A percentile compares a stretch with the other conserved stretches of the same genome.
These are phyloP conservation scores for Lentinula lateritia DNA, from an alignment of 768 basidiomycete genomes.

Conservation along the genomic window DNA sequence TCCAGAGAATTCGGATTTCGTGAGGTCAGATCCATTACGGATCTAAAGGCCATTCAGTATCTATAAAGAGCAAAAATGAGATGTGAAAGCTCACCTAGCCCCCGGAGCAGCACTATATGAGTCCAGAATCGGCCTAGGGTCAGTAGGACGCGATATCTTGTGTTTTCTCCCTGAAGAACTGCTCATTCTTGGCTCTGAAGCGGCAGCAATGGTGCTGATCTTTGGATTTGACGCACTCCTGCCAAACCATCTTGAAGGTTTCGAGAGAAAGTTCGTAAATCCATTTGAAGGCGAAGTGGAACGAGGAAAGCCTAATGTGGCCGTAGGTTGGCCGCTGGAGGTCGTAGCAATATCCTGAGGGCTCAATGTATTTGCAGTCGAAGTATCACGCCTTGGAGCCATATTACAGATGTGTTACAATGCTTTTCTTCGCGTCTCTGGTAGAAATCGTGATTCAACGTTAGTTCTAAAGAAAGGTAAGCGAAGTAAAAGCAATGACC, in stretches of 20 bases:
- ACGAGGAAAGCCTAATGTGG: constrained; percentile 40
- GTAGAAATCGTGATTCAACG: background rate
- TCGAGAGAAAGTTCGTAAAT: constrained; percentile 59
- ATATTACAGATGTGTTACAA: constrained; percentile 20
- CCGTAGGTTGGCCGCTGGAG: constrained; percentile 23
- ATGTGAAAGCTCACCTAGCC: constrained; percentile 41
- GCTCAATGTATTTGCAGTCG: constrained; percentile 32
- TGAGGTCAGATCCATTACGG: constrained; percentile 53
- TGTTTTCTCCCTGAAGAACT: constrained; percentile 46
- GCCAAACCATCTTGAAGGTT: constrained; percentile 69
- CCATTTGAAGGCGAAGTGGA: constrained; percentile 53
- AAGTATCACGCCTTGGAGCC: constrained; percentile 44
- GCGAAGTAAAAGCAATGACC: background rate
- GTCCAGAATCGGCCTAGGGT: constrained; percentile 73
- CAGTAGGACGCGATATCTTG: constrained; percentile 82
- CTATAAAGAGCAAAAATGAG: constrained; percentile 6
- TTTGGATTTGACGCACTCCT: constrained; percentile 53
- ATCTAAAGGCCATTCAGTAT: constrained; percentile 36
- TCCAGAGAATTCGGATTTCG: constrained; percentile 40
- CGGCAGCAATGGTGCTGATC: constrained; percentile 21
- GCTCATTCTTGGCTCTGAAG: constrained; percentile 45
- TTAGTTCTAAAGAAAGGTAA: background rate
- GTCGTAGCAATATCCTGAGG: constrained; percentile 23
- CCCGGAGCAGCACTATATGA: constrained; percentile 41
- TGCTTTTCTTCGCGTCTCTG: background rate